Evolutionary conservation across 2,329 filamentous ascomycete species (phyloP).

Genomic region (Drechslerella stenobrocha): DNA sequence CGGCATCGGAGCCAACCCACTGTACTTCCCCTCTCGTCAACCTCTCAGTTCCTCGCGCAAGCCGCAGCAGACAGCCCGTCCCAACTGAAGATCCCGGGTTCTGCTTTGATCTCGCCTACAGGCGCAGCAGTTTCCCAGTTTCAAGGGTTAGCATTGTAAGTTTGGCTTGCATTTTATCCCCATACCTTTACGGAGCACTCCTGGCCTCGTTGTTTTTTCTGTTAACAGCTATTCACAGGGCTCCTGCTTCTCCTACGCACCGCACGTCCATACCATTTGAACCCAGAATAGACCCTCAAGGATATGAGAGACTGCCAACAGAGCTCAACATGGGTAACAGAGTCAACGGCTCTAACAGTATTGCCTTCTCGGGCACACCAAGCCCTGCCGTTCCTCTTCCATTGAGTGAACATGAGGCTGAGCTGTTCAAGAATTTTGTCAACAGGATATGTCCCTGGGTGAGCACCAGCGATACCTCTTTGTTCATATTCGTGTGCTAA

Average conservation of each 20-base stretch:
- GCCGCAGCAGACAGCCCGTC: conserved; percentile 29
- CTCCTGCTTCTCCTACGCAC: conserved; percentile 51
- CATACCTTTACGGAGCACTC: neutral
- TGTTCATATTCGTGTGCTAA: conserved; percentile 8
- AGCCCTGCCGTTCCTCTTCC: conserved; percentile 27
- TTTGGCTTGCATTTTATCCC: neutral
- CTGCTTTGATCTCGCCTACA: conserved; percentile 41
- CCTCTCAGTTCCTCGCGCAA: conserved; percentile 34
- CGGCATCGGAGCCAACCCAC: conserved; percentile 31
- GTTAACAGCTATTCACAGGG: conserved; percentile 43
- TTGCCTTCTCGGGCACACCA: conserved; percentile 22
- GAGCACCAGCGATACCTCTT: neutral
- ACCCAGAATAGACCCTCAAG: conserved; percentile 41
- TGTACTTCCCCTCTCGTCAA: conserved; percentile 35
- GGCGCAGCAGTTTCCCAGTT: conserved; percentile 51
- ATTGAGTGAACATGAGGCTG: conserved; percentile 41
- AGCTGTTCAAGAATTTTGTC: conserved; percentile 40
- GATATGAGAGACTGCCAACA: conserved; percentile 53
- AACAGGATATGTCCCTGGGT: conserved; percentile 39
- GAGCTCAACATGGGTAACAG: conserved; percentile 51
- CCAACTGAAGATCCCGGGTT: conserved; percentile 38
- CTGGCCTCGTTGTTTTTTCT: conserved; percentile 23
- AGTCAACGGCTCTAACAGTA: conserved; percentile 29
- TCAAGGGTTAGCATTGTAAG: conserved; percentile 51
- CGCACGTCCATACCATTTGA: conserved; percentile 42